A percentile compares a stretch with the other conserved stretches of the same genome.
phyloP scores from a whole-genome alignment of 2,329 filamentous ascomycete genomes.

The Monilinia aucupariae region DNA sequence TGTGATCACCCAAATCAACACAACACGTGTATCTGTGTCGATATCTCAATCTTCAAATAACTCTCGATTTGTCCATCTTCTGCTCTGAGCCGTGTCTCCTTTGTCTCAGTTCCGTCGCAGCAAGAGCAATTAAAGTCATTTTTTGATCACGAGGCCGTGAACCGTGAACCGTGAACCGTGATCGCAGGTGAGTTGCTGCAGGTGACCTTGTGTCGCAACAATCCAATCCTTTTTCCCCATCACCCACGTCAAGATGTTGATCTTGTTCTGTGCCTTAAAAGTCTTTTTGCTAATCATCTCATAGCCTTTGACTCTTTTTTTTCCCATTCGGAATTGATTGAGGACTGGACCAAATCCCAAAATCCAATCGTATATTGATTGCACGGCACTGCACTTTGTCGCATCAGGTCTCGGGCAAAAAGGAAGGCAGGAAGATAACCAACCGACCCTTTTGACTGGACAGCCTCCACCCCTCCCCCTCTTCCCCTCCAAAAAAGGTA shows the following conservation, averaged over 20 bases:
- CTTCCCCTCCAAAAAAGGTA: not conserved
- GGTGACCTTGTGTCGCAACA: conserved; percentile 3
- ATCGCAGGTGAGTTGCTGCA: not conserved
- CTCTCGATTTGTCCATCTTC: not conserved
- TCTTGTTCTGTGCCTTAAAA: not conserved
- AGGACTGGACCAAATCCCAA: not conserved
- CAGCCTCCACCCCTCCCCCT: not conserved
- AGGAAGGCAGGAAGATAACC: not conserved
- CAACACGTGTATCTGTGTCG: no score
- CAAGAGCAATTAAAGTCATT: not conserved
- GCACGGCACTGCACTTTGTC: not conserved
- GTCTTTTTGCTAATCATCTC: conserved; percentile 6
- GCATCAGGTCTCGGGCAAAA: conserved; percentile 5
- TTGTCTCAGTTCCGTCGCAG: not conserved
- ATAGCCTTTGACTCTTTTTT: not conserved
- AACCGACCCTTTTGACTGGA: not conserved
- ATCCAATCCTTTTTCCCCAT: not conserved
- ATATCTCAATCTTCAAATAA: not conserved
- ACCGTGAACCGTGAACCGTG: not conserved
- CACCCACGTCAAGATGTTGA: not conserved
- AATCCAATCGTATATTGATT: not conserved
- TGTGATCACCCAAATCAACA: no score
- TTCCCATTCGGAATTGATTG: not conserved
- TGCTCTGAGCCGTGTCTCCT: not conserved
- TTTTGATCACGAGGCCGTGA: not conserved